Evolutionary conservation across 2,329 filamentous ascomycete species (phyloP).

Genomic region (Conoideocrella luteorostrata): DNA sequence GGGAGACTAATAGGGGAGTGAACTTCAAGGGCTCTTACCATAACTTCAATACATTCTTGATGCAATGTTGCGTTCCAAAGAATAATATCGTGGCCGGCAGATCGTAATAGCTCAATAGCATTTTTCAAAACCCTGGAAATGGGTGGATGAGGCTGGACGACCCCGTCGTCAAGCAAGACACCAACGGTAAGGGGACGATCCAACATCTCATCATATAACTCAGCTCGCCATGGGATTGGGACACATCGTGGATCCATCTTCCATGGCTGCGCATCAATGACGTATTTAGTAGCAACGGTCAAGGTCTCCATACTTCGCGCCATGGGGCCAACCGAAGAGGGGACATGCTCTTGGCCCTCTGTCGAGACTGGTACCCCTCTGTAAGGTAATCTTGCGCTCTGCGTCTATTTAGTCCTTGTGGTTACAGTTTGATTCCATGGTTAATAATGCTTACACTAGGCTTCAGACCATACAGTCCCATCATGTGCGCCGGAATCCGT

Average conservation of each 20-base stretch:
- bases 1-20: no score
- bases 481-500: constrained; percentile 19
- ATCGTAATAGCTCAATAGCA: constrained; percentile 29
- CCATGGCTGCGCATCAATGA: constrained; percentile 46
- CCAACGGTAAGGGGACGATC: constrained; percentile 42
- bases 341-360: constrained; percentile 58
- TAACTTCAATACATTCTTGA: constrained; percentile 47
- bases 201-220: constrained; percentile 32
- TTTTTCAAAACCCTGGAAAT: constrained; percentile 37
- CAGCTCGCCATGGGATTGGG: constrained; percentile 48
- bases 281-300: constrained; percentile 37
- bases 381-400: constrained; percentile 54
- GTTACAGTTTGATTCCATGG: no score
- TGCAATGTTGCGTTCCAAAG: constrained; percentile 47
- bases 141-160: constrained; percentile 49
- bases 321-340: constrained; percentile 56
- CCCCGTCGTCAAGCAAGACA: constrained; percentile 43
- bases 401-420: no score
- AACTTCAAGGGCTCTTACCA: no score
- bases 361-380: constrained; percentile 53
- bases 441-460: constrained; percentile 24
- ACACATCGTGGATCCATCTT: constrained; percentile 44
- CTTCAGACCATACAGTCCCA: constrained; percentile 18
- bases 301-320: constrained; percentile 39
- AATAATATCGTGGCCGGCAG: constrained; percentile 48